Evolutionary conservation across 371 early-diverging fungal genomes (phyloP), one percentile per base, ranked within the genome.

Genomic region (Rhizopus stolonifer): DNA sequence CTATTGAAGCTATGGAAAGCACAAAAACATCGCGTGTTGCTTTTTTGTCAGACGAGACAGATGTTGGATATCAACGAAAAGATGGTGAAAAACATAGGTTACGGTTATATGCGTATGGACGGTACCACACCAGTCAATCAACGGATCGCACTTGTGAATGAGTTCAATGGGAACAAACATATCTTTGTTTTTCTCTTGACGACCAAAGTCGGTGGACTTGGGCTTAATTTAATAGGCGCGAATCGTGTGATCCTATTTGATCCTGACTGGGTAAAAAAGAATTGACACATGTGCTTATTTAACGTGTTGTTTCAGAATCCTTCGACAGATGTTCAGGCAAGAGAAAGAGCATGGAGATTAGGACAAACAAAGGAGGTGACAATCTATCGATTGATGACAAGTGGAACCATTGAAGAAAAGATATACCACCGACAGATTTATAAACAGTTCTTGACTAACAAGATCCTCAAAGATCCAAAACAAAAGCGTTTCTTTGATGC

Each of bases 321-420:
- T 4, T 93, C 96, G 2, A 93, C 93, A 9, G 99, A 99, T 72
- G 81, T 88, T 31, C 99, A 99, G 64, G 98, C 99, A 3, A 81
- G 96, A 47, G 97, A 98, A 72, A 87, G 99, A 31, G 96, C 96
- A 1, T 96, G 96, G 93, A 77, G 99, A 22, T 69, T 96, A 17
- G 99, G 99, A 0, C 99, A 99, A 67, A 90, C 72, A 2, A 79
- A 85, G 18, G 82, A 84, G 7, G 99, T 99, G 2, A 87, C 91
- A 4, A 91, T 99, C n/a, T 99, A 96, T 67, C 84, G 98, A 9
- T 71, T 99, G n/a, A 94, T 98, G 89, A 93, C 95, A 14, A 85
- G 88, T 11, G 95, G 96, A 5, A 98, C 99, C 0, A 96, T 99
- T 34, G 99, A 99, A 62, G 98, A 98, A 69, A 98, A 98, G 70